Conservation (phyloP, 1,139 yeast species). For the Kluyveromyces marxianus region DNA sequence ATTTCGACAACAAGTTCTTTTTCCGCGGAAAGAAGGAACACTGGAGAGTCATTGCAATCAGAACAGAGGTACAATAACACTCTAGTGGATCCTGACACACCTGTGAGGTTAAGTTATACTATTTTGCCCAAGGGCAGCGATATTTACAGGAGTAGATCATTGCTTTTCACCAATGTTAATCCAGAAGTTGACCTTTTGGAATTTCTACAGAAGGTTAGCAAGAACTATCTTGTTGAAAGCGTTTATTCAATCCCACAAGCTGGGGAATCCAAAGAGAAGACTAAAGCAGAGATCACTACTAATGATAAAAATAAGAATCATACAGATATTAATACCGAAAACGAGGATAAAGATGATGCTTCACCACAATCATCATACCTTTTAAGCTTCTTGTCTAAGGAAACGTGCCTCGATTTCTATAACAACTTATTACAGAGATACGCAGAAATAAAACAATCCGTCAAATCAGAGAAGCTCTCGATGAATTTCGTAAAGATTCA, state of each 20-base stretch:
- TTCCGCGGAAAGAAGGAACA: too few species aligned
- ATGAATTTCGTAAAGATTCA: slow-evolving; percentile 66
- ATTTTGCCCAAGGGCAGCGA: slow-evolving; percentile 29
- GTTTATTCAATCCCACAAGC: slow-evolving; percentile 23
- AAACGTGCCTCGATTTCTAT: slow-evolving; percentile 41
- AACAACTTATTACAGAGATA: slow-evolving; percentile 36
- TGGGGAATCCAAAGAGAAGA: background rate
- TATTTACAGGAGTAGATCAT: slow-evolving; percentile 26
- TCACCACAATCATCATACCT: slow-evolving; percentile 12
- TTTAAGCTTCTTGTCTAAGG: slow-evolving; percentile 38
- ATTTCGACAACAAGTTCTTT: too few species aligned
- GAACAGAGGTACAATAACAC: too few species aligned
- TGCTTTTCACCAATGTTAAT: slow-evolving; percentile 25
- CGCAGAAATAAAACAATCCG: slow-evolving; percentile 38
- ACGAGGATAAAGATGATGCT: background rate
- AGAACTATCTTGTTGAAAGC: slow-evolving; percentile 38
- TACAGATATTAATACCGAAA: slow-evolving; percentile 4
- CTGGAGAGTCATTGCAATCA: too few species aligned
- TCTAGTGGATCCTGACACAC: background rate
- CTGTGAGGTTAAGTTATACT: slow-evolving; percentile 6
- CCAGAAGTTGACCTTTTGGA: slow-evolving; percentile 16
- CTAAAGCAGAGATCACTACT: too few species aligned
- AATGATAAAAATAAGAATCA: slow-evolving; percentile 9
- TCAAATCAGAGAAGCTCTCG: slow-evolving; percentile 38
- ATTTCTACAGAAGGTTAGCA: slow-evolving; percentile 25